Conservation (phyloP, 2,329 filamentous ascomycete species). For the Gremmenia infestans region DNA sequence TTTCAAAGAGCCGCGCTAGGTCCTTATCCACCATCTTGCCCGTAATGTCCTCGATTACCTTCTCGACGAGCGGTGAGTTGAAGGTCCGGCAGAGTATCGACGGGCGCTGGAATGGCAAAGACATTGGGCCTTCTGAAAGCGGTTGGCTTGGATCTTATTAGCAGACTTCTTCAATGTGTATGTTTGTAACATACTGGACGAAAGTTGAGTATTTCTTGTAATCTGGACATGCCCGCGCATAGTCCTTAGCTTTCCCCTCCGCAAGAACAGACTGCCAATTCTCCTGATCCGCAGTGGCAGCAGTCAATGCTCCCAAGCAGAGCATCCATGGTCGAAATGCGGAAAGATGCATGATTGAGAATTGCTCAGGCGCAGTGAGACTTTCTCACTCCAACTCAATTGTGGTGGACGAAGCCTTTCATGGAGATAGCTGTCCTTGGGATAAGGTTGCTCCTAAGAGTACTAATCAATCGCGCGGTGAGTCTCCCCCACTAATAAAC, state of each 20-base stretch:
- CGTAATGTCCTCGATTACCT: constrained; percentile 79
- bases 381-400: neutral
- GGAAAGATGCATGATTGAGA: neutral
- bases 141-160: constrained; percentile 54
- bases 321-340: constrained; percentile 14
- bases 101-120: constrained; percentile 82
- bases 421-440: neutral
- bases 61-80: constrained; percentile 77
- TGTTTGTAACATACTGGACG: constrained; percentile 19
- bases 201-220: constrained; percentile 32
- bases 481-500: neutral
- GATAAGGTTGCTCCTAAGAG: neutral
- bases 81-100: constrained; percentile 81
- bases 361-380: neutral
- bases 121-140: constrained; percentile 71
- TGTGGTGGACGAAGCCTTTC: neutral
- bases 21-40: constrained; percentile 77
- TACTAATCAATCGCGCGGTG: neutral
- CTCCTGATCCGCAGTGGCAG: neutral
- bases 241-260: constrained; percentile 6
- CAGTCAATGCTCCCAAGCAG: constrained; percentile 7
- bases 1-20: constrained; percentile 88
- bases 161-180: neutral
- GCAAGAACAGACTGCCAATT: constrained; percentile 4
- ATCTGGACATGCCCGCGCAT: constrained; percentile 30